These are phyloP conservation scores for Talaromyces wortmannii DNA, from an alignment of 495 filamentous ascomycete species.

Conservation along the genomic window DNA sequence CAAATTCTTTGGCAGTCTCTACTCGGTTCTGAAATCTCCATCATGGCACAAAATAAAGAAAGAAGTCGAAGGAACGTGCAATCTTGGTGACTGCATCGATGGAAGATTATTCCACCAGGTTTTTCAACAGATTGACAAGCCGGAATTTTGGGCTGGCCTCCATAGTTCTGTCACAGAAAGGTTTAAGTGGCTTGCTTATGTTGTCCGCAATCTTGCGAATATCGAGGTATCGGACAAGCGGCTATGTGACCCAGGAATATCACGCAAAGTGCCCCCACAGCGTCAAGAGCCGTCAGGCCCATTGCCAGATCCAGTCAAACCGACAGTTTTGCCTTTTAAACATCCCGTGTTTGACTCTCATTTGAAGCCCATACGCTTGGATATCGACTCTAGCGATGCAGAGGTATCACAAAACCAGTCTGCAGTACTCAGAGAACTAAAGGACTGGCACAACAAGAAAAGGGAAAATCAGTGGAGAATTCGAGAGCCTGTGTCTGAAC, in stretches of 20 bases:
- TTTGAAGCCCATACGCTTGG: conserved; percentile 44
- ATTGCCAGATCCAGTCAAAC: background rate
- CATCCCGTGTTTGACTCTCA: conserved; percentile 53
- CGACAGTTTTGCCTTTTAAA: conserved; percentile 50
- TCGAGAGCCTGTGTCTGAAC: background rate
- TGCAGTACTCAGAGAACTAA: conserved; percentile 47
- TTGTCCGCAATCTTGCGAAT: background rate
- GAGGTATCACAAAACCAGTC: conserved; percentile 4
- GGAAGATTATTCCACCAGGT: conserved; percentile 47
- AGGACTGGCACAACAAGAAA: conserved; percentile 61
- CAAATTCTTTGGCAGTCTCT: background rate
- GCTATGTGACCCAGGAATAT: too few relatives aligned
- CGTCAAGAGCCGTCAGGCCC: too few relatives aligned
- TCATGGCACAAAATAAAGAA: conserved; percentile 10
- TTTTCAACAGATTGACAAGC: background rate
- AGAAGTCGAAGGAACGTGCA: conserved; percentile 20
- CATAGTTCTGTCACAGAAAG: background rate
- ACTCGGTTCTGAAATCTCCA: background rate
- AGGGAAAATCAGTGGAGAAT: background rate
- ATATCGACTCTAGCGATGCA: conserved; percentile 14
- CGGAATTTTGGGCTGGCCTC: background rate
- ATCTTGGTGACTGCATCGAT: conserved; percentile 59
- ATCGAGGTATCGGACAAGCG: too few relatives aligned
- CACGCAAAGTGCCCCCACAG: too few relatives aligned
- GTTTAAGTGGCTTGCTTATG: conserved; percentile 12